A percentile compares a stretch with the other conserved stretches of the same genome.
Conservation (phyloP, 129 eudicot genomes). For the sunflower (Helianthus annuus) region HanXRQr2.0-SUNRISE NC_035437.2:111585630-111586129, state of each 20-base stretch:
- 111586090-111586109: slow-evolving; percentile 89
- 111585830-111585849: slow-evolving; percentile 86
- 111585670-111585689: slow-evolving; percentile 85
- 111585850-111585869: slow-evolving; percentile 68
- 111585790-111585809: not conserved
- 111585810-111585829: not conserved
- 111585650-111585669: slow-evolving; percentile 80
- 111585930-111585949: slow-evolving; percentile 36
- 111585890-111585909: slow-evolving; percentile 66
- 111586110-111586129: slow-evolving; percentile 58
- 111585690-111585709: slow-evolving; percentile 78
- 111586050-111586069: too few relatives aligned
- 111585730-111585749: slow-evolving; percentile 73
- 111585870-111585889: slow-evolving; percentile 60
- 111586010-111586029: too few relatives aligned
- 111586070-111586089: not conserved
- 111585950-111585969: slow-evolving; percentile 35
- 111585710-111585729: slow-evolving; percentile 87
- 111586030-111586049: too few relatives aligned
- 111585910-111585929: slow-evolving; percentile 80
- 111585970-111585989: too few relatives aligned
- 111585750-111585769: slow-evolving; percentile 10
- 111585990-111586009: not conserved
- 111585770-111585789: slow-evolving; percentile 3
- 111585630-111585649: slow-evolving; percentile 80